These are phyloP conservation scores for Haplographium delicatum DNA, from an alignment of 495 filamentous ascomycete species.

Conservation along the genomic window DNA sequence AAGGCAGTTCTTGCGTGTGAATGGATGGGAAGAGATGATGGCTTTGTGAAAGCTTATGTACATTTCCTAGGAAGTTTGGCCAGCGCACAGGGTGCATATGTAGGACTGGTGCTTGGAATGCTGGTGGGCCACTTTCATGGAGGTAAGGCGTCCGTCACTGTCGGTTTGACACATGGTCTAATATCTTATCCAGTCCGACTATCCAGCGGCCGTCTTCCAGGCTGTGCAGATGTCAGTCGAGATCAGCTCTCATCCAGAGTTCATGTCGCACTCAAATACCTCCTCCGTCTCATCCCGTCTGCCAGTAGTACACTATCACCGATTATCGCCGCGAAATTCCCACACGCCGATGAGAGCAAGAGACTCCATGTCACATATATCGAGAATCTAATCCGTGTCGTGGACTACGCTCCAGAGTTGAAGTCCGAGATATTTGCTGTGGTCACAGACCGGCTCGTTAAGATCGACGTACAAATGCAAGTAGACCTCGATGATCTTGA, in stretches of 20 bases:
- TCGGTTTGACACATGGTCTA: background rate
- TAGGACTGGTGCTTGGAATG: slow-evolving; percentile 64
- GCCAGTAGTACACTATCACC: slow-evolving; percentile 60
- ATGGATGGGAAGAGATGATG: slow-evolving; percentile 82
- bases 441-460: slow-evolving; percentile 77
- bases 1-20: slow-evolving; percentile 63
- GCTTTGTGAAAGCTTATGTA: slow-evolving; percentile 72
- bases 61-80: slow-evolving; percentile 76
- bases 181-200: slow-evolving; percentile 25
- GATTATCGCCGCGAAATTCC: slow-evolving; percentile 62
- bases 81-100: slow-evolving; percentile 68
- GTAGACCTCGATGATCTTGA: slow-evolving; percentile 80
- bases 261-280: slow-evolving; percentile 68
- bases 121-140: slow-evolving; percentile 69
- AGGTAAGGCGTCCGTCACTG: slow-evolving; percentile 28
- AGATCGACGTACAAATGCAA: slow-evolving; percentile 92
- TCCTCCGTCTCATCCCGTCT: slow-evolving; percentile 72
- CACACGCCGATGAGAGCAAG: slow-evolving; percentile 65
- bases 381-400: slow-evolving; percentile 68
- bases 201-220: slow-evolving; percentile 51
- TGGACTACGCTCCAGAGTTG: slow-evolving; percentile 73
- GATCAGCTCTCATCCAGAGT: slow-evolving; percentile 59
- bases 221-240: slow-evolving; percentile 52
- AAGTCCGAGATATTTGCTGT: slow-evolving; percentile 75
- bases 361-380: slow-evolving; percentile 71